Evolutionary conservation across 1,284 basidiomycete species (phyloP).

Genomic region (Puccinia horiana): DNA sequence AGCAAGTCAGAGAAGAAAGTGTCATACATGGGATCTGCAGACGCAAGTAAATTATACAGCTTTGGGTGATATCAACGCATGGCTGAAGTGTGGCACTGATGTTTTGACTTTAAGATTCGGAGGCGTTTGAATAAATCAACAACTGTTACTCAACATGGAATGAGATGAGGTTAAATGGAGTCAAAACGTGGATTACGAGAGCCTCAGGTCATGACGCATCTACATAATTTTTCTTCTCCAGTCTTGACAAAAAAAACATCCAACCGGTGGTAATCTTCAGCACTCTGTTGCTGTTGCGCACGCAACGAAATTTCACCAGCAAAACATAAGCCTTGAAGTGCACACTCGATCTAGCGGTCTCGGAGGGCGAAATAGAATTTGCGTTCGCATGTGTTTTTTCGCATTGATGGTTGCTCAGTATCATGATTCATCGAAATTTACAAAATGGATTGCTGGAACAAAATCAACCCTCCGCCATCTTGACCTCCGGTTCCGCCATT

Average conservation of each 20-base stretch:
- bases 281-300: not conserved
- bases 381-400: not conserved
- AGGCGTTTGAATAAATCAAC: conserved; percentile 9
- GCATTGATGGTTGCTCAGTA: conserved; percentile 22
- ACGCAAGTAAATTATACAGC: conserved; percentile 19
- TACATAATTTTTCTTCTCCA: not conserved
- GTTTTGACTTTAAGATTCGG: conserved; percentile 5
- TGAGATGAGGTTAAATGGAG: conserved; percentile 10
- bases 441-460: conserved; percentile 23
- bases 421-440: conserved; percentile 25
- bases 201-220: not conserved
- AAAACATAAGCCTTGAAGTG: not conserved
- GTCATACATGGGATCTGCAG: conserved; percentile 28
- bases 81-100: conserved; percentile 27
- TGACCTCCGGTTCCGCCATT: not conserved
- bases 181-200: not conserved
- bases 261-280: not conserved
- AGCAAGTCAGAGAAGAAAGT: conserved; percentile 15
- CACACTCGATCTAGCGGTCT: not conserved
- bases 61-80: not conserved
- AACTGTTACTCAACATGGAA: conserved; percentile 13
- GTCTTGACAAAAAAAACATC: not conserved
- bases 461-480: conserved; percentile 8
- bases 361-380: not conserved
- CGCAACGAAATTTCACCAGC: not conserved